Base-by-base conservation (phyloP, 1,139 yeast species). In the Candida sp. region DNA sequence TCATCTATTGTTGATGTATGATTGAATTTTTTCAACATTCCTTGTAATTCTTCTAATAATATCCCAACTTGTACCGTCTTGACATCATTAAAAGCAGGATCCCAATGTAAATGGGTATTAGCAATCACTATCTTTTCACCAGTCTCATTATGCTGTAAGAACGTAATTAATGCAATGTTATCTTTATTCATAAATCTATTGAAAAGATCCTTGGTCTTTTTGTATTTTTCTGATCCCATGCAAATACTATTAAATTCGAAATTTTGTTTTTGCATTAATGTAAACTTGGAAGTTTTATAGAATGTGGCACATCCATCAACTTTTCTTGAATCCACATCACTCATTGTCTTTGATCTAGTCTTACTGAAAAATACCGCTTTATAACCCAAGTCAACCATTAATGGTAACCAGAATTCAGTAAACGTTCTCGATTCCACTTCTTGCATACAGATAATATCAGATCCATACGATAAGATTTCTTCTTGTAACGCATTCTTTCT, bases 261-360 rank as follows among this genome's bases (percentile, higher is more conserved):
- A 42, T 81, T 75, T 50, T 83, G 85, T 57, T 84, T 84, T 54
- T 82, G 90, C 40, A 86, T 56, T 48, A 90, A 73, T 47, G 79
- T 79, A 64, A 93, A 89, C 60, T 84, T 82, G 43, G 73, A 68
- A 33, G 79, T 70, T 56, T 81, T 86, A 72, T 77, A 95, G 61
- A 93, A 93, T 1, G 91, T 82, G 21, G 97, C 97, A 75, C 99
- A 93, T 15, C 99, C 99, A 65, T 95, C 99, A 40, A 95, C 99
- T 58, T 87, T 87, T 62, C 86, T 87, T 23, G 95, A 82, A 52
- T 88, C 96, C 43, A 70, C 70, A 52, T 86, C 91, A 50, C 77
- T 75, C 97, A 90, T 89, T 11, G 97, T 89, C 65, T 89, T 87
- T 5, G 97, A 90, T 59, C 99, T 79, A 6, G 96, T 87, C 65